These are phyloP conservation scores for Claviceps digitariae DNA, from an alignment of 2,329 filamentous ascomycete genomes.

Conservation along the genomic window DNA sequence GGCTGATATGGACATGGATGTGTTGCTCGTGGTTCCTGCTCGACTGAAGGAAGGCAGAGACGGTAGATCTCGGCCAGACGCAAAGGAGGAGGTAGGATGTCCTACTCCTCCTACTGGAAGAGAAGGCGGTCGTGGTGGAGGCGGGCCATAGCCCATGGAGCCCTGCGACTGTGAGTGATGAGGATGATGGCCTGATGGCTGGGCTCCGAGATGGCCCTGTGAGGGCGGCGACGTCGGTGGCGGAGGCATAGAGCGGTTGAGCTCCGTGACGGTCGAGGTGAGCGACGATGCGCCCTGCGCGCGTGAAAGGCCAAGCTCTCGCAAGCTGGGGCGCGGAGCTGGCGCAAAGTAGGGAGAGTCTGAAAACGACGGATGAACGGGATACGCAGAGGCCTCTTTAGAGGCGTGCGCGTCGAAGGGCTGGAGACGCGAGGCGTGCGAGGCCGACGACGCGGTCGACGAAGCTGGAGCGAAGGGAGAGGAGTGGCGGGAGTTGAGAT, in stretches of 20 bases:
- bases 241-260: constrained; percentile 32
- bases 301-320: constrained; percentile 25
- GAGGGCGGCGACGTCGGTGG: constrained; percentile 29
- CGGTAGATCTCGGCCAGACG: constrained; percentile 37
- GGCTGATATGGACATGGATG: constrained; percentile 48
- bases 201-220: constrained; percentile 13
- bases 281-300: constrained; percentile 32
- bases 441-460: constrained; percentile 4
- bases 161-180: constrained; percentile 18
- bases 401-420: constrained; percentile 2
- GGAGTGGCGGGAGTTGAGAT: constrained; percentile 1
- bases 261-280: constrained; percentile 21
- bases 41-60: constrained; percentile 36
- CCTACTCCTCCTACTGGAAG: constrained; percentile 30
- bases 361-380: constrained; percentile 25
- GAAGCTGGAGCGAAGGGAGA: constrained; percentile 3
- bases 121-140: constrained; percentile 31
- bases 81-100: constrained; percentile 28
- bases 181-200: constrained; percentile 15
- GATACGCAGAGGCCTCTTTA: constrained; percentile 14
- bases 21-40: constrained; percentile 30
- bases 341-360: constrained; percentile 30
- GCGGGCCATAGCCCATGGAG: constrained; percentile 28
- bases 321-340: constrained; percentile 16
- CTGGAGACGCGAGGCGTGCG: constrained; percentile 4